These are phyloP conservation scores for Meripilus lineatus DNA, from an alignment of 1,284 basidiomycete genomes.

Conservation along the genomic window DNA sequence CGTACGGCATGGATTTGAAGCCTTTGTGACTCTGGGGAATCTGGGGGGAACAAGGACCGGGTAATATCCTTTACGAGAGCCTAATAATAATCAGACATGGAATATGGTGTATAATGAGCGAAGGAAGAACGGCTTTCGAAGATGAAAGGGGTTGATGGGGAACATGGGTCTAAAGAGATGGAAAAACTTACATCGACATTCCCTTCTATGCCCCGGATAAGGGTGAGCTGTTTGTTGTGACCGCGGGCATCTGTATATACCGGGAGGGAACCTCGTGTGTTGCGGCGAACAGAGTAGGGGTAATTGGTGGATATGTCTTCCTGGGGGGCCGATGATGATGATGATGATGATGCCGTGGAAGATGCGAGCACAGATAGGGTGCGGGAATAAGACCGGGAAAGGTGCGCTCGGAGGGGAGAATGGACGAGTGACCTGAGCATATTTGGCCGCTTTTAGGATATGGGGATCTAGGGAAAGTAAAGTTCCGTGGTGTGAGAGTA, in stretches of 20 bases:
- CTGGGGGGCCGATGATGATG: conserved; percentile 8
- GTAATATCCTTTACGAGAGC: conserved; percentile 5
- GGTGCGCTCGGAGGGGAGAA: background rate
- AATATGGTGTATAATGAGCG: too few species aligned
- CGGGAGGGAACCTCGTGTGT: conserved; percentile 58
- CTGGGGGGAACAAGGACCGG: conserved; percentile 13
- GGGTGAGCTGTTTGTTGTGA: conserved; percentile 48
- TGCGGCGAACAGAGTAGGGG: conserved; percentile 60
- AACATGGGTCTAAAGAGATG: conserved; percentile 10
- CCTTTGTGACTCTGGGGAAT: conserved; percentile 40
- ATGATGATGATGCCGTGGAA: conserved; percentile 5
- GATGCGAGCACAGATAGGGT: conserved; percentile 3
- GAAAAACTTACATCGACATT: conserved; percentile 32
- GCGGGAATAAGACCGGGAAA: conserved; percentile 6
- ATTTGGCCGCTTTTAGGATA: background rate
- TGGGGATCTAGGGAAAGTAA: background rate
- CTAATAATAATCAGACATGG: background rate
- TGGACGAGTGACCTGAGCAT: conserved; percentile 4
- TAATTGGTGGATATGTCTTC: conserved; percentile 16
- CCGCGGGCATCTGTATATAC: conserved; percentile 72
- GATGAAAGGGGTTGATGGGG: conserved; percentile 1
- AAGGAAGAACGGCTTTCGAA: too few species aligned
- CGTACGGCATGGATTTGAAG: conserved; percentile 42
- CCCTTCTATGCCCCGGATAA: conserved; percentile 45
- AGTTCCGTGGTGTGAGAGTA: too few species aligned